Evolutionary conservation across 2,329 filamentous ascomycete genomes (phyloP).

Genomic region (Chrysoporthe austroafricana): DNA sequence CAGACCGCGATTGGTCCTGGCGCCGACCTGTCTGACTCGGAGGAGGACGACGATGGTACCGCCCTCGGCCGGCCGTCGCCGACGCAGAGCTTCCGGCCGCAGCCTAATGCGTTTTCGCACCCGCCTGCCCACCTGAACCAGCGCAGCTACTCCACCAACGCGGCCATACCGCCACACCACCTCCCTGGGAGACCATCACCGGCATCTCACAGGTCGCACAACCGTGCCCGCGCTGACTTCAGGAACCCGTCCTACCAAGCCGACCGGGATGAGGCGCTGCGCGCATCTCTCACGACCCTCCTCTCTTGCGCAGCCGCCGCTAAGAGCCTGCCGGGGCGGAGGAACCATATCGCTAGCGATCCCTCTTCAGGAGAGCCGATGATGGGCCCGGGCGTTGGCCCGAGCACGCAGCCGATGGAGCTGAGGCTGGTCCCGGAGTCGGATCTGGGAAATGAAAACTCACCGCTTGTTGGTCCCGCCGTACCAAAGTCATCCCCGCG

Average conservation of each 20-base stretch:
- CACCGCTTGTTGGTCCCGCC: conserved; percentile 32
- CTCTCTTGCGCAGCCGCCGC: conserved; percentile 94
- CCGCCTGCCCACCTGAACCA: conserved; percentile 62
- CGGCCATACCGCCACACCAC: conserved; percentile 50
- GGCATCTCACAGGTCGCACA: conserved; percentile 52
- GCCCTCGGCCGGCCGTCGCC: conserved; percentile 70
- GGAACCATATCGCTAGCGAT: conserved; percentile 45
- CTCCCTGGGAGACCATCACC: conserved; percentile 37
- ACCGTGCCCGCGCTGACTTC: conserved; percentile 60
- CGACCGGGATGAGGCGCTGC: conserved; percentile 90
- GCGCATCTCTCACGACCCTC: conserved; percentile 91
- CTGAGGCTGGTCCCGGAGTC: conserved; percentile 64
- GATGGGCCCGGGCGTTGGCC: conserved; percentile 45
- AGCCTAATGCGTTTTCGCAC: conserved; percentile 91
- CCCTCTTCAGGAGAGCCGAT: conserved; percentile 36
- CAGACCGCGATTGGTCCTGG: conserved; percentile 44
- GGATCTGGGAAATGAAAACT: conserved; percentile 52
- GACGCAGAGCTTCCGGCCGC: conserved; percentile 71
- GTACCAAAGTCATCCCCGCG: conserved; percentile 30
- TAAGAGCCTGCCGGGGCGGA: conserved; percentile 73
- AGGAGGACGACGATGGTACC: conserved; percentile 76
- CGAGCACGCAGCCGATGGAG: conserved; percentile 59
- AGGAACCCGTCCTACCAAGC: conserved; percentile 77
- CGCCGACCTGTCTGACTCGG: conserved; percentile 44
- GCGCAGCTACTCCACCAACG: conserved; percentile 54